Evolutionary conservation across 176 grass and related monocot genomes (phyloP).

Genomic region (Thinopyrum elongatum): DNA sequence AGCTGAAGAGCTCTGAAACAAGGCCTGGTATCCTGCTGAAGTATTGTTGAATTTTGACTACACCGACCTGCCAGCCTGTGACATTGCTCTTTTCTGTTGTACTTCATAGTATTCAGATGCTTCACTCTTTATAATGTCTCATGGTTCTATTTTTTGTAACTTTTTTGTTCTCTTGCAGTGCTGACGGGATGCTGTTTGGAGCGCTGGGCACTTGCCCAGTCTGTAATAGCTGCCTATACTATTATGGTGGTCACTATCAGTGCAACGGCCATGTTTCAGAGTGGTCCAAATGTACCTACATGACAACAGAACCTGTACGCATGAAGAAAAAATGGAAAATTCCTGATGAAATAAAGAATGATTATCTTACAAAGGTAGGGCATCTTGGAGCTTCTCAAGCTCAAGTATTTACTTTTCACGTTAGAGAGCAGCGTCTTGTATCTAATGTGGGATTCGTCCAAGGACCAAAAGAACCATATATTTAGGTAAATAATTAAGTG

Average conservation of each 20-base stretch:
- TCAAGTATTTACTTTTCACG: not conserved
- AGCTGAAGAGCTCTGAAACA: not conserved
- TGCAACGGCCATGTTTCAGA: slow-evolving; percentile 88
- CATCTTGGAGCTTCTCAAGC: not conserved
- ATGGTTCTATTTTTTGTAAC: not conserved
- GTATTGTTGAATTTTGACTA: not conserved
- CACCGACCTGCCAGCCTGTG: not conserved
- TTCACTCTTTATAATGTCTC: not conserved
- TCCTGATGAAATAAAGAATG: slow-evolving; percentile 59
- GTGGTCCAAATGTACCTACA: slow-evolving; percentile 91
- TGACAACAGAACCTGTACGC: slow-evolving; percentile 67
- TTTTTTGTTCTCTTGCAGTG: slow-evolving; percentile 44
- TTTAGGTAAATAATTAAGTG: not conserved
- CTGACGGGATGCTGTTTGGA: slow-evolving; percentile 97
- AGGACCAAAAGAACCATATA: not conserved
- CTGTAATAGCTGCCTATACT: slow-evolving; percentile 61
- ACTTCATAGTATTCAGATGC: not conserved
- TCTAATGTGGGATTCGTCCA: not conserved
- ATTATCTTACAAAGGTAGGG: slow-evolving; percentile 76
- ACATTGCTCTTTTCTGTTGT: slow-evolving; percentile 5
- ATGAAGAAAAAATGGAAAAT: slow-evolving; percentile 80
- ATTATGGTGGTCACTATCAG: slow-evolving; percentile 67
- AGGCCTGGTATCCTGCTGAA: not conserved
- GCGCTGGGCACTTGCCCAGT: slow-evolving; percentile 79
- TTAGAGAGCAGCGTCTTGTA: not conserved